Evolutionary conservation across 768 basidiomycete species (phyloP), one percentile per base, ranked within the genome.

Genomic region (Coprinellus micaceus): DNA sequence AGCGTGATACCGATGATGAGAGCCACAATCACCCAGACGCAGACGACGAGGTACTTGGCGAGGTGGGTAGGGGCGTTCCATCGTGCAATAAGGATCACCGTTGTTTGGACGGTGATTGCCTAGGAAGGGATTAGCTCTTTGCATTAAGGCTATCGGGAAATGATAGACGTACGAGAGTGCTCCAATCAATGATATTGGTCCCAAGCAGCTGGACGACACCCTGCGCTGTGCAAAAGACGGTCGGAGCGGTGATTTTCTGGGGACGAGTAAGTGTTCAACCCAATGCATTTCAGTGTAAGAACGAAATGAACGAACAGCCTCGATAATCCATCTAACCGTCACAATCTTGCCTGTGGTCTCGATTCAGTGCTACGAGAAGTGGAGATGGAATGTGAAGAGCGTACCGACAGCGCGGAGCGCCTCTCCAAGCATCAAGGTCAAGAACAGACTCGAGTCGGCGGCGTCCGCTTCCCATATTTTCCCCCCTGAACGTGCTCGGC

Each of bases 71-170:
- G 57, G 17, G 47, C 21, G 19, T 50, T 54, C 52, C 57, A 54
- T 11, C 45, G 52, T 15, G 52, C 28, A n/a, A 58, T 39, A 11
- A 58, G 53, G 3, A 54, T 21, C n/a, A 33, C n/a, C 12, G 40
- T 53, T 3, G 57, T 58, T 11, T 58, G 57, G 6, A 54, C 15
- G 7, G 57, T 54, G 36, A 58, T 58, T 2, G 25, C 52, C 57
- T 58, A 44, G n/a, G 17, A 56, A 21, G 5, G 24, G 1, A 43
- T 4, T 4, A 29, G 41, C 9, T 5, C 21, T 49, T 17, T 30
- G 13, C 4, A 30, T 17, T 25, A 12, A 17, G 47, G n/a, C n/a
- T n/a, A n/a, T n/a, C n/a, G n/a, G n/a, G n/a, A n/a, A n/a, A n/a
- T n/a, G n/a, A n/a, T n/a, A 28, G 30, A 50, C 49, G 49, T 36